These are phyloP conservation scores for Metroxylon sagu DNA, from an alignment of 176 grass and related monocot genomes.

Conservation along the genomic window DNA sequence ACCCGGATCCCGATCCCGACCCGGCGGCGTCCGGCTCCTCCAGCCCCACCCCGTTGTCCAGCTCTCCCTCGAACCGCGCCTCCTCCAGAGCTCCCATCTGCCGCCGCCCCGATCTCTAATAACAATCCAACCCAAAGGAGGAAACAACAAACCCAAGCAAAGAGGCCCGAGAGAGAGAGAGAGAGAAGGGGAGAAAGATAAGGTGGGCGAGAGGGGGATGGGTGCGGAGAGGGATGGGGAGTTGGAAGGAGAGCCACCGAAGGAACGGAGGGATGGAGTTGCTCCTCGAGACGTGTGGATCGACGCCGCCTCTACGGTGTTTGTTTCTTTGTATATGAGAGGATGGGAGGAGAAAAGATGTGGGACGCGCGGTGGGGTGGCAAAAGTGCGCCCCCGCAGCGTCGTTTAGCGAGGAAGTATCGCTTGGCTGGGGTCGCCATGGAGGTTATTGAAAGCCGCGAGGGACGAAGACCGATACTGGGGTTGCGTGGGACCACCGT, in stretches of 20 bases:
- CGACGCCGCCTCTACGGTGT: background rate
- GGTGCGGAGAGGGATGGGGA: too few species aligned
- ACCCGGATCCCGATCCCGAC: slow-evolving; percentile 9
- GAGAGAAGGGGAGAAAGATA: background rate
- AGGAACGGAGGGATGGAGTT: slow-evolving; percentile 25
- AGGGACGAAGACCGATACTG: too few species aligned
- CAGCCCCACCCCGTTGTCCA: slow-evolving; percentile 20
- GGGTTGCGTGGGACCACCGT: too few species aligned
- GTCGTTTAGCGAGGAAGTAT: too few species aligned
- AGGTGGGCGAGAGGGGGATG: background rate
- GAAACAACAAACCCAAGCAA: background rate
- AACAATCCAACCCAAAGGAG: too few species aligned
- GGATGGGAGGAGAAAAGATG: too few species aligned
- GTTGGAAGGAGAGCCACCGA: slow-evolving; percentile 1
- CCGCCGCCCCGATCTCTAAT: slow-evolving; percentile 54
- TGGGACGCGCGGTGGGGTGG: too few species aligned
- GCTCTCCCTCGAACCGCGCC: slow-evolving; percentile 12
- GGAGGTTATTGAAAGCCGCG: too few species aligned
- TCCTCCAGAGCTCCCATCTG: slow-evolving; percentile 52
- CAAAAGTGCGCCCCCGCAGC: too few species aligned
- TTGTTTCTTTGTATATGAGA: too few species aligned
- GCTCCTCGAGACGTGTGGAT: slow-evolving; percentile 37
- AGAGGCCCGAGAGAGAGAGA: background rate
- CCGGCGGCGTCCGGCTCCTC: slow-evolving; percentile 7
- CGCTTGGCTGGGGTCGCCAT: too few species aligned